phyloP scores from a whole-genome alignment of 176 grass and related monocot genomes.

The bread wheat (Triticum aestivum) region DNA sequence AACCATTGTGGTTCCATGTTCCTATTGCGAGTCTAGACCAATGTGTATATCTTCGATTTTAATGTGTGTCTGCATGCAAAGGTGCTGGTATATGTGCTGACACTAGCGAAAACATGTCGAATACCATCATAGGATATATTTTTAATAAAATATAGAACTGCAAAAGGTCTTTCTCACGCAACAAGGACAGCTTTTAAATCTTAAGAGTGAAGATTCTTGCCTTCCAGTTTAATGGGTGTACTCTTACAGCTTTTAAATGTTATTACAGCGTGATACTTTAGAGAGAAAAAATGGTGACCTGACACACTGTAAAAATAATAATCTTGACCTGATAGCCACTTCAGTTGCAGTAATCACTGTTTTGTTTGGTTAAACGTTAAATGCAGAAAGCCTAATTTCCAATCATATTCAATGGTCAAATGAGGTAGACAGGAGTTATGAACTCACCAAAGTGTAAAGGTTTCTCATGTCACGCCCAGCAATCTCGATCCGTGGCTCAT shows the following conservation, averaged over 20 bases:
- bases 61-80: constrained; percentile 14
- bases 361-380: not conserved
- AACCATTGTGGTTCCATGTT: constrained; percentile 22
- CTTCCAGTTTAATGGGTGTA: constrained; percentile 11
- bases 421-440: constrained; percentile 19
- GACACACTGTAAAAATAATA: not conserved
- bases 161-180: constrained; percentile 26
- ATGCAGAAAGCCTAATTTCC: constrained; percentile 8
- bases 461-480: constrained; percentile 60
- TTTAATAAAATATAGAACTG: constrained; percentile 10
- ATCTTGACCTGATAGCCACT: not conserved
- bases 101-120: constrained; percentile 22
- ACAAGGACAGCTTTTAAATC: not conserved
- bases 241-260: constrained; percentile 17
- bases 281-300: not conserved
- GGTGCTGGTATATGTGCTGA: constrained; percentile 33
- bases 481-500: constrained; percentile 70
- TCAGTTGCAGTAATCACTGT: constrained; percentile 16
- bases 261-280: constrained; percentile 19
- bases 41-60: constrained; percentile 10
- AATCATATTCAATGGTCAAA: constrained; percentile 12
- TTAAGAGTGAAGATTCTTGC: constrained; percentile 24
- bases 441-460: constrained; percentile 94
- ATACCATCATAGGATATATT: not conserved
- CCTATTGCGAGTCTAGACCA: not conserved